phyloP scores from a whole-genome alignment of 2,329 filamentous ascomycete species.

The Tolypocladium pustulatum region DNA sequence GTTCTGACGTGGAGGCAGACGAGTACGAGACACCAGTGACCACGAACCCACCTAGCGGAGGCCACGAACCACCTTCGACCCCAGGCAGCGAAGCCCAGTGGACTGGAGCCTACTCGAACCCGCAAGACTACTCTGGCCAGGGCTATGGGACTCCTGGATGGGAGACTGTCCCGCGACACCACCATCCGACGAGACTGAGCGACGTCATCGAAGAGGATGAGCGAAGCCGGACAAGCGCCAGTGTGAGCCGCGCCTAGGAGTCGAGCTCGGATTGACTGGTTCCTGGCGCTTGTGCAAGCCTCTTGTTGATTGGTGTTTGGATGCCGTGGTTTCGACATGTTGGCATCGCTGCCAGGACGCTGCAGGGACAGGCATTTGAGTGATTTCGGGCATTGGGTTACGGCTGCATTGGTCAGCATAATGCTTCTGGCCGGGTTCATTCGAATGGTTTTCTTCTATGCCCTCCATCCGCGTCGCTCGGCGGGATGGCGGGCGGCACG shows the following conservation, averaged over 20 bases:
- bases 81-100: conserved; percentile 24
- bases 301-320: no score
- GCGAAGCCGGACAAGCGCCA: conserved; percentile 62
- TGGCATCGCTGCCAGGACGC: background rate
- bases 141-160: conserved; percentile 60
- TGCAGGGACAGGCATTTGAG: background rate
- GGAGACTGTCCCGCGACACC: conserved; percentile 69
- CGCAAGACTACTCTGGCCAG: conserved; percentile 54
- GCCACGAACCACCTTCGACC: conserved; percentile 19
- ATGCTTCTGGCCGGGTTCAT: background rate
- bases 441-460: background rate
- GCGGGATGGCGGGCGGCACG: background rate
- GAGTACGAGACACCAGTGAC: conserved; percentile 47
- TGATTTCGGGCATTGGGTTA: background rate
- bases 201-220: conserved; percentile 84
- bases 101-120: conserved; percentile 28
- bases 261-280: conserved; percentile 5
- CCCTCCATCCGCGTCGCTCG: background rate
- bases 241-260: conserved; percentile 39
- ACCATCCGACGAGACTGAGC: conserved; percentile 79
- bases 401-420: background rate
- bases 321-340: background rate
- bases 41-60: conserved; percentile 25
- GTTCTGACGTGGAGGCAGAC: conserved; percentile 43
- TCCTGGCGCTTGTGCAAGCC: background rate